A percentile compares a stretch with the other conserved stretches of the same genome.
Evolutionary conservation across 2,329 filamentous ascomycete genomes (phyloP).

Genomic region (Rhynchosporium agropyri): DNA sequence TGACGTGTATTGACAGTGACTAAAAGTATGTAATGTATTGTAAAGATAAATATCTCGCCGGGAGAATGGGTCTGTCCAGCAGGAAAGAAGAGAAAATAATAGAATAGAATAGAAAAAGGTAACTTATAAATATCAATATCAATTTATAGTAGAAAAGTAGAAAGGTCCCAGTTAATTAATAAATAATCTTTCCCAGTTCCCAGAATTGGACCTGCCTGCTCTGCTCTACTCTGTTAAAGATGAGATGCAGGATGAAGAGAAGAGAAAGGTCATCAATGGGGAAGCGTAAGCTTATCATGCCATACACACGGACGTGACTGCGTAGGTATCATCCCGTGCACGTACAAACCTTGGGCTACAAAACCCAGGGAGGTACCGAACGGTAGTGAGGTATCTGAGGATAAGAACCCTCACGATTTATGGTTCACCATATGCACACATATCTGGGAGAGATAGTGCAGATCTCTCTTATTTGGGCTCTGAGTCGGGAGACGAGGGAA

Average conservation of each 20-base stretch:
- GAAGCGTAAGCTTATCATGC: slow-evolving; percentile 1
- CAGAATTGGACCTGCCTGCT: slow-evolving; percentile 4
- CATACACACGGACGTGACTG: neutral
- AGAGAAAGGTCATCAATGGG: neutral
- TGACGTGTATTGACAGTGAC: slow-evolving; percentile 11
- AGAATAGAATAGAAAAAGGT: neutral
- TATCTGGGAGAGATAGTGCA: neutral
- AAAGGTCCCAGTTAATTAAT: slow-evolving; percentile 5
- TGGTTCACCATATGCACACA: neutral
- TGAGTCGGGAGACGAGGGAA: neutral
- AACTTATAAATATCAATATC: neutral
- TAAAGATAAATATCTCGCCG: slow-evolving; percentile 1
- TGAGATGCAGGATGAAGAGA: neutral
- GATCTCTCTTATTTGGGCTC: neutral
- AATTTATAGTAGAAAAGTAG: neutral
- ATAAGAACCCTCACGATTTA: neutral
- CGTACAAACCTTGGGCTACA: no score
- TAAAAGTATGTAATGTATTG: no score
- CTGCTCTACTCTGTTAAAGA: neutral
- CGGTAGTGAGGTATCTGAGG: no score
- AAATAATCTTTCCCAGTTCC: slow-evolving; percentile 1
- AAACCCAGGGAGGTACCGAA: no score
- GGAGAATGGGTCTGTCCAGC: slow-evolving; percentile 1
- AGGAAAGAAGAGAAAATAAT: neutral
- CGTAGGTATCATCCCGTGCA: no score